A percentile compares a stretch with the other conserved stretches of the same genome.
These are phyloP conservation scores for Calocybe gambosa DNA, from an alignment of 1,284 basidiomycete genomes.

Conservation along the genomic window DNA sequence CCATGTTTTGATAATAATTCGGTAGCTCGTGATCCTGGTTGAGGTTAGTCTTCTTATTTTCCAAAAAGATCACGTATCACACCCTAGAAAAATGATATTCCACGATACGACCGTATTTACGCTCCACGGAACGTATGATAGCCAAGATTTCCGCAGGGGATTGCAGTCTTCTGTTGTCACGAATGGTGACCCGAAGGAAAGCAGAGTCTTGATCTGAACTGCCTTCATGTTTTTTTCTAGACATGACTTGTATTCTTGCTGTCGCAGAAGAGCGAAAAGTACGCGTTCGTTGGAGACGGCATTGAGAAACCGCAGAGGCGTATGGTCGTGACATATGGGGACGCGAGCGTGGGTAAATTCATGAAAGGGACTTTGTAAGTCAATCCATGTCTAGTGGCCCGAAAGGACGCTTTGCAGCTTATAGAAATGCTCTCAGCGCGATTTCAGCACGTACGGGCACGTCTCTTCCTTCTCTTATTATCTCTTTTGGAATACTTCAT, in stretches of 20 bases:
- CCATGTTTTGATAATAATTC: constrained; percentile 33
- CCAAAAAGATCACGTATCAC: constrained; percentile 17
- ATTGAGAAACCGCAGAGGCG: background rate
- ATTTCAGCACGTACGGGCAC: constrained; percentile 61
- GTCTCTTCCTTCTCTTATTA: constrained; percentile 69
- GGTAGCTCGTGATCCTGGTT: constrained; percentile 42
- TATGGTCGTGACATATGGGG: constrained; percentile 6
- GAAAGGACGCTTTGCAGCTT: constrained; percentile 26
- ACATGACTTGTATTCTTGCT: background rate
- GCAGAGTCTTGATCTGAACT: constrained; percentile 17
- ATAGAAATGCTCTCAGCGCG: constrained; percentile 47
- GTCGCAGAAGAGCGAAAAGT: constrained; percentile 2
- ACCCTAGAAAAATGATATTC: constrained; percentile 45
- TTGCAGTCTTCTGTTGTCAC: constrained; percentile 27
- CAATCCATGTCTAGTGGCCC: constrained; percentile 16
- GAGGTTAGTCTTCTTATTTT: background rate
- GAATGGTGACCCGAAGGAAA: constrained; percentile 25
- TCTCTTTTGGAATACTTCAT: constrained; percentile 83
- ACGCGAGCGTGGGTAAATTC: constrained; percentile 14
- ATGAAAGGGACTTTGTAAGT: no score
- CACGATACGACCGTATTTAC: constrained; percentile 45
- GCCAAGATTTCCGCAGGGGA: constrained; percentile 43
- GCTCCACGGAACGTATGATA: constrained; percentile 48
- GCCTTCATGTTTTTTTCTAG: background rate
- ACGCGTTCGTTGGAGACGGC: constrained; percentile 4